Base-by-base conservation (phyloP, 225 moss, liverwort and hornwort genomes). In the Antitrichia curtipendula region DNA sequence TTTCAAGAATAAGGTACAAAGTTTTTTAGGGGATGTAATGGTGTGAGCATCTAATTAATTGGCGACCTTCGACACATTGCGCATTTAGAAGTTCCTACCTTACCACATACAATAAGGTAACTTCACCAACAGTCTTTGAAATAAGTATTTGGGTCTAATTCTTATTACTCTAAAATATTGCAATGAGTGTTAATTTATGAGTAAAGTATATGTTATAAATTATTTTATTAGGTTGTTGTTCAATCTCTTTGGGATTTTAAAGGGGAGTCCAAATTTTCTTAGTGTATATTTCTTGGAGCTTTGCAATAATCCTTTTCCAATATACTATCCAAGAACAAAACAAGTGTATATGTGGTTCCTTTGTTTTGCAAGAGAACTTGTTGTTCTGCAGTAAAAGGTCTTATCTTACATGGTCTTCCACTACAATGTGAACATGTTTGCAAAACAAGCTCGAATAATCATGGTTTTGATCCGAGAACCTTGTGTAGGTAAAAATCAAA, bases 51-150 rank as follows among this genome's bases (percentile, higher is more conserved):
- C 5, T 70, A 12, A 41, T 15, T 28, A 16, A 28, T 71, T 20
- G 8, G 3, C 4, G 0, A n/a, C n/a, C 25, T 69, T 24, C 3
- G 14, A 7, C 25, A 24, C 5, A 8, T 41, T 0, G 2, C 0
- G 0, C 41, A 13, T 40, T 24, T 8, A 8, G 25, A 1, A 23
- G 40, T 40, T 13, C 25, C 25, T 70, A 14, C 8, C 5, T 41
- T 70, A 15, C 3, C 14, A 70, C 70, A 15, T 41, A 2, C 15
- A 41, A 25, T 3, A 40, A 40, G 13, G 4, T 69, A 19, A 69
- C 4, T 40, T 4, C 23, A 69, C 4, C 13, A 38, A 14, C 4
- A 69, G 20, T 40, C 1, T 0, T 69, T 24, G 12, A 40, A 69
- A 69, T 23, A 40, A 40, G 4, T 14, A 69, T 40, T 14, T 24